Evolutionary conservation across 2,329 filamentous ascomycete species (phyloP), one percentile per base, ranked within the genome.

Genomic region (Sarocladium kiliense): DNA sequence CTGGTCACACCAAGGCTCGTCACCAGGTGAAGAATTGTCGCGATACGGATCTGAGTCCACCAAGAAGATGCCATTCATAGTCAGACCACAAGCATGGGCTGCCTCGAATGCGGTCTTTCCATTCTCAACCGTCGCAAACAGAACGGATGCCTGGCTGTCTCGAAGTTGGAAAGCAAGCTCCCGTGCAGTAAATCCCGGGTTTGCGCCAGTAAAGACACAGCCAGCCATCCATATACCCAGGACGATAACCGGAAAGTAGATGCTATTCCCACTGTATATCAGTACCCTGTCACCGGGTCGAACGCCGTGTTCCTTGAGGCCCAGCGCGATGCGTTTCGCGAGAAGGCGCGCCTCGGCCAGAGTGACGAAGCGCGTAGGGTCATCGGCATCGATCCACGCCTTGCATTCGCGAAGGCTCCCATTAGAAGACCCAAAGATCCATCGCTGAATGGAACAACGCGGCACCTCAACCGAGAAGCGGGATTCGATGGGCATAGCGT

Each of bases 151-250:
- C 0, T 80, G 85, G 55, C 85, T 86, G 66, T 93, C 87, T 50
- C 81, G 76, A 34, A 94, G 74, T 68, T 94, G 90, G 67, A 89
- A 87, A 6, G 84, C 86, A 45, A 95, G 70, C 68, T 94, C 89
- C 19, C 87, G 75, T 0, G 82, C 74, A 0, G 89, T 84, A 54
- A 66, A 91, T 4, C 76, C 77, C 0, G 87, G 87, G 58, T 90
- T 91, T 1, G 87, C 87, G 25, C 88, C 89, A 0, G 85, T 88
- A 71, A 93, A 93, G 54, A 93, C 74, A 1, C 87, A 88, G 3
- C 88, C 88, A 0, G 89, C 87, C 82, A 91, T 91, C 53, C 91
- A 76, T 19, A 88, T 77, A 16, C 89, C 89, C 68, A 91, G 76
- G 54, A 92, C 82, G 1, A 89, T 74, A 0, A 82, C 75, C 0